A percentile compares a stretch with the other conserved stretches of the same genome.
These are phyloP conservation scores for Cunninghamia lanceolata DNA, from an alignment of 75 land plant genomes.

Conservation along the genomic window DNA sequence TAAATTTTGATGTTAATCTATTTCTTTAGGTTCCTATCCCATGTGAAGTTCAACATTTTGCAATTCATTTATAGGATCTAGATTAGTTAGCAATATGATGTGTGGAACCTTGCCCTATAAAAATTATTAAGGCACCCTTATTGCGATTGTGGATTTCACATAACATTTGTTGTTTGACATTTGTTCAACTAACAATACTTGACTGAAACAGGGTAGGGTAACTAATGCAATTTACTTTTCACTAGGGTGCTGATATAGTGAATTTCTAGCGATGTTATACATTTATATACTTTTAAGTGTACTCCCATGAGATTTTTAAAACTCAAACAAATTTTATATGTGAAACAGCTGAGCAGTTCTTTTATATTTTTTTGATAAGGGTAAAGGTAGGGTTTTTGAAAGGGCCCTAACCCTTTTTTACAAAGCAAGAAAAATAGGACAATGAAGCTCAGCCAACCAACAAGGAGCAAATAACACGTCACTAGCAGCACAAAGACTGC, in stretches of 20 bases:
- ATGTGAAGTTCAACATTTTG: neutral
- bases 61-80: neutral
- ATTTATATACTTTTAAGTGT: neutral
- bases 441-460: too few relatives aligned
- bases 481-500: too few relatives aligned
- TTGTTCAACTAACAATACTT: neutral
- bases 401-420: too few relatives aligned
- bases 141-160: neutral
- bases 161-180: neutral
- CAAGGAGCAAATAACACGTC: too few relatives aligned
- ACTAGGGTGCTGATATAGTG: neutral
- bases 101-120: neutral
- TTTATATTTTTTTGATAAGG: too few relatives aligned
- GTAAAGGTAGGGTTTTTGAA: too few relatives aligned
- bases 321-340: neutral
- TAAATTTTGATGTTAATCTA: neutral
- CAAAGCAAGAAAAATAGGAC: too few relatives aligned
- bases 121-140: neutral
- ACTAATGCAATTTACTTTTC: neutral
- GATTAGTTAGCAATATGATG: neutral
- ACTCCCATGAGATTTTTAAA: neutral
- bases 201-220: neutral
- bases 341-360: neutral
- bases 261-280: neutral
- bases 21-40: neutral